phyloP scores from a whole-genome alignment of 305 asterid genomes.

The Fraxinus greggii region DNA sequence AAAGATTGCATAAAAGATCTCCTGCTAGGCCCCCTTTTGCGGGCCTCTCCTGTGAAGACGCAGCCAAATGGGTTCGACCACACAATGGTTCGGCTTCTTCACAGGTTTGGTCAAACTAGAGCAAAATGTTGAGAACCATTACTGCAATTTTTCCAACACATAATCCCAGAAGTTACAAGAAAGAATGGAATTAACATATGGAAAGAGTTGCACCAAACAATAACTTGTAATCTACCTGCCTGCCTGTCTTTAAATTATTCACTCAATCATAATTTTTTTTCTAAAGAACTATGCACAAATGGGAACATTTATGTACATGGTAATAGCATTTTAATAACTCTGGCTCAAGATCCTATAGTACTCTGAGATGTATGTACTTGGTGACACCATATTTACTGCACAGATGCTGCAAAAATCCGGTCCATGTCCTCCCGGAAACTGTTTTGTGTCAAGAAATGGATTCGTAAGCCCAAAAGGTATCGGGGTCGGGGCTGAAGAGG shows the following conservation, averaged over 20 bases:
- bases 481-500: conserved; percentile 83
- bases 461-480: conserved; percentile 94
- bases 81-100: no score
- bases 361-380: conserved; percentile 26
- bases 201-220: neutral
- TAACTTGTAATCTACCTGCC: neutral
- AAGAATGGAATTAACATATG: neutral
- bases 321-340: neutral
- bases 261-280: conserved; percentile 12
- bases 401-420: conserved; percentile 1
- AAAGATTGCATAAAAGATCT: no score
- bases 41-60: no score
- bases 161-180: neutral
- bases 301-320: conserved; percentile 27
- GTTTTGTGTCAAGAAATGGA: conserved; percentile 45
- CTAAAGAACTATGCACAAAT: conserved; percentile 30
- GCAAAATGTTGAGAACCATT: neutral
- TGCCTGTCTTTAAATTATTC: conserved; percentile 9
- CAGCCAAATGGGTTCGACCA: no score
- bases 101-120: neutral
- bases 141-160: neutral
- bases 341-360: neutral
- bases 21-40: no score
- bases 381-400: conserved; percentile 23
- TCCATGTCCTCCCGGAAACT: no score